A percentile compares a stretch with the other conserved stretches of the same genome.
These are phyloP conservation scores for Tolypocladium paradoxum DNA, from an alignment of 2,329 filamentous ascomycete genomes.

Conservation along the genomic window DNA sequence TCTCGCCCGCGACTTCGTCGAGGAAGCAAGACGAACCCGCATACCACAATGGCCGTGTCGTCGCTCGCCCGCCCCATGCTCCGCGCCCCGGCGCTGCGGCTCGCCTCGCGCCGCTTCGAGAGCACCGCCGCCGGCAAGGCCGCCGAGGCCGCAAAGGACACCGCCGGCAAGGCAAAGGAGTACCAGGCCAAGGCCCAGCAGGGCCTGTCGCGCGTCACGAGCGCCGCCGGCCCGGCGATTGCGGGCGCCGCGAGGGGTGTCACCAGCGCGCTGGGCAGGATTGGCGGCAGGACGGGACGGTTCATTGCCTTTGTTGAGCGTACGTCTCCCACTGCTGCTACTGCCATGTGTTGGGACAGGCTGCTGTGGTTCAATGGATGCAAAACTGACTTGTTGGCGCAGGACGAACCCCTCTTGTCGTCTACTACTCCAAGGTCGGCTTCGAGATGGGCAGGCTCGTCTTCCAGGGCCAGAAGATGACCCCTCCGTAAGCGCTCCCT, in stretches of 20 bases:
- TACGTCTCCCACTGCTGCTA: slow-evolving; percentile 37
- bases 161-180: slow-evolving; percentile 32
- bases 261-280: slow-evolving; percentile 56
- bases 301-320: slow-evolving; percentile 74
- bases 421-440: slow-evolving; percentile 88
- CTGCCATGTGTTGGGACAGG: neutral
- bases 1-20: slow-evolving; percentile 3
- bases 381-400: slow-evolving; percentile 5
- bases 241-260: slow-evolving; percentile 60
- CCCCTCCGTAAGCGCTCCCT: slow-evolving; percentile 66
- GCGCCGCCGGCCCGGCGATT: slow-evolving; percentile 69
- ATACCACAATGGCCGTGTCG: slow-evolving; percentile 18
- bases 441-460: slow-evolving; percentile 82
- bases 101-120: slow-evolving; percentile 48
- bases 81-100: slow-evolving; percentile 34
- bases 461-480: slow-evolving; percentile 82
- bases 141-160: slow-evolving; percentile 26
- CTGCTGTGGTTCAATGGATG: neutral
- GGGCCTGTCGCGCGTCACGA: slow-evolving; percentile 71
- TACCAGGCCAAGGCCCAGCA: slow-evolving; percentile 59
- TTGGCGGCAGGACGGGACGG: slow-evolving; percentile 75
- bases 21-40: neutral
- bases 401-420: slow-evolving; percentile 76
- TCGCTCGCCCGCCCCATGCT: slow-evolving; percentile 32
- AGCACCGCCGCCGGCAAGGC: slow-evolving; percentile 37